Evolutionary conservation across 768 basidiomycete species (phyloP).

Genomic region (Naganishia vishniacii): DNA sequence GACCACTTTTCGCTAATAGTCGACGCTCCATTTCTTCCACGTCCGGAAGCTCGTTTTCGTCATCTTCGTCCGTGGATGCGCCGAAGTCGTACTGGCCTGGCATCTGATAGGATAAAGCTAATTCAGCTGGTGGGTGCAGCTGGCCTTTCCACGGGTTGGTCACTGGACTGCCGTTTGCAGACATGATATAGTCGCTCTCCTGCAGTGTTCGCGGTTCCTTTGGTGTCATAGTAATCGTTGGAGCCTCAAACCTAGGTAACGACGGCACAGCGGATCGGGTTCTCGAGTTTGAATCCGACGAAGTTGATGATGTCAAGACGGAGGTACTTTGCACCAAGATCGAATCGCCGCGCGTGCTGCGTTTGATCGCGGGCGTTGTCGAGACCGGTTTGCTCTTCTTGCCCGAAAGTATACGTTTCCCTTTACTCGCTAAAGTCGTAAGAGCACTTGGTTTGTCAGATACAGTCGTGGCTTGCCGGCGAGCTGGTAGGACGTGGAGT

Average conservation of each 20-base stretch:
- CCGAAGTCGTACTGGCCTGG: constrained; percentile 4
- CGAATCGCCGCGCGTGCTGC: constrained; percentile 13
- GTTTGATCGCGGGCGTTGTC: constrained; percentile 19
- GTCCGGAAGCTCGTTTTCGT: constrained; percentile 43
- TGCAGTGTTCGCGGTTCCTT: constrained; percentile 60
- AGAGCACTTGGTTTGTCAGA: neutral
- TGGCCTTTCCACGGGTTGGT: constrained; percentile 59
- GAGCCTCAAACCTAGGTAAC: constrained; percentile 65
- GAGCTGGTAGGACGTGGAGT: neutral
- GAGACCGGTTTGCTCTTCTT: constrained; percentile 5
- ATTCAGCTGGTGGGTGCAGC: neutral
- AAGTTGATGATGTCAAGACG: neutral
- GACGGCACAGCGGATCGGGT: constrained; percentile 53
- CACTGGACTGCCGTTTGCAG: constrained; percentile 74
- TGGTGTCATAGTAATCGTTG: constrained; percentile 56
- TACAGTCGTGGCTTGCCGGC: neutral
- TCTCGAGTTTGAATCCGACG: constrained; percentile 31
- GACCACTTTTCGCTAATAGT: constrained; percentile 28
- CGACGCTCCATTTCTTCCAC: constrained; percentile 36
- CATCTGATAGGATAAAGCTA: neutral
- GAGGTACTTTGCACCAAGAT: constrained; percentile 1
- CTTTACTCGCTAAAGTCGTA: constrained; percentile 2
- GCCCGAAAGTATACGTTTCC: constrained; percentile 5
- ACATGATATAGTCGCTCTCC: constrained; percentile 70
- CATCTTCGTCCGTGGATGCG: constrained; percentile 36